These are phyloP conservation scores for Beauveria sp. DNA, from an alignment of 2,329 filamentous ascomycete genomes.

Conservation along the genomic window DNA sequence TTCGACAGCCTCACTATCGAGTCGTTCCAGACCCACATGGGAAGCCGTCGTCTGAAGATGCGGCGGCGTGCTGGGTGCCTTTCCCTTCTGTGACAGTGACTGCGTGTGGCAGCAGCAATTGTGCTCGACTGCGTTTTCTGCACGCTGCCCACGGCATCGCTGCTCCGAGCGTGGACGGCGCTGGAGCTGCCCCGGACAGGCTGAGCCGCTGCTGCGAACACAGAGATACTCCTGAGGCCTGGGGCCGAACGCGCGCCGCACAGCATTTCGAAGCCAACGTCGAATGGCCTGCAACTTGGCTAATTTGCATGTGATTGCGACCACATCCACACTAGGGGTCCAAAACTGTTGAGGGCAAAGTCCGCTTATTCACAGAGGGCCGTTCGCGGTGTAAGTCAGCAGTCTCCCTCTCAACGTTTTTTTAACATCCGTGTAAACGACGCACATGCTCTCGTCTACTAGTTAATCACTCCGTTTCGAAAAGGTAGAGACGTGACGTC, in stretches of 20 bases:
- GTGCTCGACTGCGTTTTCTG: background rate
- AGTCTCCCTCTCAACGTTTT: background rate
- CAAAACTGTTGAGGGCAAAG: background rate
- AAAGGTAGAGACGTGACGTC: background rate
- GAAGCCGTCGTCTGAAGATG: background rate
- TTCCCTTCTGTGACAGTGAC: background rate
- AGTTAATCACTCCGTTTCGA: background rate
- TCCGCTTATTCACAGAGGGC: background rate
- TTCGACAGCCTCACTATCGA: background rate
- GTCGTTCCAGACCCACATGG: background rate
- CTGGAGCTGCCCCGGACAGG: background rate
- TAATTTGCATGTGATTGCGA: slow-evolving; percentile 1
- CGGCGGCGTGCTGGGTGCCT: background rate
- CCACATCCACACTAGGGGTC: background rate
- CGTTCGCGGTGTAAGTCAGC: background rate
- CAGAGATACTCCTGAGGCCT: background rate
- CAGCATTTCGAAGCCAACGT: background rate
- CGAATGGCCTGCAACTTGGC: background rate
- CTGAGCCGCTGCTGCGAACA: background rate
- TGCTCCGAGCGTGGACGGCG: background rate
- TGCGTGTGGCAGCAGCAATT: background rate
- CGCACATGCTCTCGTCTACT: no score
- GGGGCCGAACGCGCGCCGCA: background rate
- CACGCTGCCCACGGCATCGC: background rate
- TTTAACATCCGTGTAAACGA: background rate